phyloP scores from a whole-genome alignment of 805 yeast species.

The Sugiyamaella marilandica region DNA sequence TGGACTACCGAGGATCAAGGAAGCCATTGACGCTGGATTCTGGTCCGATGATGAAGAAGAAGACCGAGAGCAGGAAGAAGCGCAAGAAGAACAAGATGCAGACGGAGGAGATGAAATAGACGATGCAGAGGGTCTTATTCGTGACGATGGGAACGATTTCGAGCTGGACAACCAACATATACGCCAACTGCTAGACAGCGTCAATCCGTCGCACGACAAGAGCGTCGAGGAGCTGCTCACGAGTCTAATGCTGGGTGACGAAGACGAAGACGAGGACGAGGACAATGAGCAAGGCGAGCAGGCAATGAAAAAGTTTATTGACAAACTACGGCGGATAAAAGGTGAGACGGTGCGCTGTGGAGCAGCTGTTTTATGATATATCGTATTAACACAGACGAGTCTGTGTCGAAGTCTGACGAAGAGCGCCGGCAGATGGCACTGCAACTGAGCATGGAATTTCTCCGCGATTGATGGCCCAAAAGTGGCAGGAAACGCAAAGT shows the following conservation, averaged over 20 bases:
- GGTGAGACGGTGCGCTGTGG: conserved; percentile 3
- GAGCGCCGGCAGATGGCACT: neutral
- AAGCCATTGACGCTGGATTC: conserved; percentile 26
- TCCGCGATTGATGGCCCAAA: neutral
- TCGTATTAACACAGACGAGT: neutral
- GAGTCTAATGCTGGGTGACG: neutral
- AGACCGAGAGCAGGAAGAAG: conserved; percentile 10
- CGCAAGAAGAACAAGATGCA: conserved; percentile 12
- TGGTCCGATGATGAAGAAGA: conserved; percentile 17
- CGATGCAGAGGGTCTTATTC: neutral
- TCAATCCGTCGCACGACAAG: neutral
- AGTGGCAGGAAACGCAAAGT: neutral
- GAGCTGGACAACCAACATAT: neutral
- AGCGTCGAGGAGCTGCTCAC: neutral
- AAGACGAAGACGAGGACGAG: conserved; percentile 1
- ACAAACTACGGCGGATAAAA: conserved; percentile 18
- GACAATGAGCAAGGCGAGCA: neutral
- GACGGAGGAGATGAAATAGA: conserved; percentile 8
- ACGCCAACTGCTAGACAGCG: conserved; percentile 4
- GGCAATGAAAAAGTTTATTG: conserved; percentile 22
- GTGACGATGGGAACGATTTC: neutral
- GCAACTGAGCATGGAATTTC: neutral
- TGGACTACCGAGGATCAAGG: conserved; percentile 28
- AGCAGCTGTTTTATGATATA: neutral
- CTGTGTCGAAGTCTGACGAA: neutral